Conservation (phyloP, 208 protist species). For the Trypanosoma caninum region DNA sequence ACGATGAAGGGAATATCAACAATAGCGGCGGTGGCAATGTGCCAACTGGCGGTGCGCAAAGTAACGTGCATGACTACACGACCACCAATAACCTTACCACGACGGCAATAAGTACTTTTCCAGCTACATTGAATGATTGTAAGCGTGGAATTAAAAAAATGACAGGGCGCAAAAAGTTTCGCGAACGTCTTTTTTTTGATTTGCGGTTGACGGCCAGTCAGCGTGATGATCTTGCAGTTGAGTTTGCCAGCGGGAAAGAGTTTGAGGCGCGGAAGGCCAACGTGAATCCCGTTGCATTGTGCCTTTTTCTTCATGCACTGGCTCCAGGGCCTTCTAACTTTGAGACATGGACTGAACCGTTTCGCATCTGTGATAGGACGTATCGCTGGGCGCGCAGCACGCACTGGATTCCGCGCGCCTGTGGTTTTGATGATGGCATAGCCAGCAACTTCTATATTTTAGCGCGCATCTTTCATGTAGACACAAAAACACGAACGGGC, state of each 20-base stretch:
- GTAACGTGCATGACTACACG: neutral
- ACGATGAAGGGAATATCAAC: slow-evolving; percentile 30
- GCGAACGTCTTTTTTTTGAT: slow-evolving; percentile 71
- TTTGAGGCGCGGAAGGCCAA: slow-evolving; percentile 27
- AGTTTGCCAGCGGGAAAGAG: slow-evolving; percentile 68
- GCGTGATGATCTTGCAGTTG: slow-evolving; percentile 62
- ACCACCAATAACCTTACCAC: too few relatives aligned
- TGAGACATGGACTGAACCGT: slow-evolving; percentile 83
- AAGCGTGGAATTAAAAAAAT: slow-evolving; percentile 59
- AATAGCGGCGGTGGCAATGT: too few relatives aligned
- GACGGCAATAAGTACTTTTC: neutral
- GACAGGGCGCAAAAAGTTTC: slow-evolving; percentile 76
- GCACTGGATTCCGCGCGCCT: slow-evolving; percentile 81
- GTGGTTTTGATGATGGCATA: slow-evolving; percentile 57
- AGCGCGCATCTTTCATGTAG: slow-evolving; percentile 78
- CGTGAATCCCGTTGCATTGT: slow-evolving; percentile 65
- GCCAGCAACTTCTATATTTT: slow-evolving; percentile 54
- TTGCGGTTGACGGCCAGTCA: slow-evolving; percentile 48
- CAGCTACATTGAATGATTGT: slow-evolving; percentile 26
- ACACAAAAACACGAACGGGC: slow-evolving; percentile 40
- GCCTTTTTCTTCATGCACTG: slow-evolving; percentile 64
- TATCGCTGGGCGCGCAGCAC: slow-evolving; percentile 58
- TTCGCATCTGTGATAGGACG: slow-evolving; percentile 80
- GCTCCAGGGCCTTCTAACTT: slow-evolving; percentile 48
- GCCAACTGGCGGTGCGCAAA: neutral